Conservation (phyloP, 768 basidiomycete genomes). For the Amyloporia xantha region DNA sequence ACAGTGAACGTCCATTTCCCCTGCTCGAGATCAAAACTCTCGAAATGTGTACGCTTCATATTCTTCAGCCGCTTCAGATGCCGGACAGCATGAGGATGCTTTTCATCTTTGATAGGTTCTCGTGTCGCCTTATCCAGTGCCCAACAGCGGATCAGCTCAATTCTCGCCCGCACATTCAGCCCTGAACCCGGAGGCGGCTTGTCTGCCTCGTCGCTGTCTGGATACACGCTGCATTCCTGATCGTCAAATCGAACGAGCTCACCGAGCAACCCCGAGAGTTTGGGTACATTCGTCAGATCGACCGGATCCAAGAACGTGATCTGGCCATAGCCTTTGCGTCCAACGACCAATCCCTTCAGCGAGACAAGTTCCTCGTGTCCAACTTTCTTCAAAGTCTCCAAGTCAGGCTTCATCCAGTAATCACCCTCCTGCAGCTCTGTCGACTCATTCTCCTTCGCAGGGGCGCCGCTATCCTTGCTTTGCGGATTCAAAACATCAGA, state of each 20-base stretch:
- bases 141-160: slow-evolving; percentile 80
- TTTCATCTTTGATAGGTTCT: slow-evolving; percentile 80
- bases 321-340: slow-evolving; percentile 88
- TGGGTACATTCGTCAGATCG: slow-evolving; percentile 79
- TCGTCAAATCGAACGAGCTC: slow-evolving; percentile 83
- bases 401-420: slow-evolving; percentile 83
- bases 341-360: slow-evolving; percentile 75
- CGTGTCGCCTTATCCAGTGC: slow-evolving; percentile 86
- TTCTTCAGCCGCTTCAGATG: slow-evolving; percentile 76
- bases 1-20: slow-evolving; percentile 95
- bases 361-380: slow-evolving; percentile 69
- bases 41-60: slow-evolving; percentile 84
- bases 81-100: slow-evolving; percentile 59
- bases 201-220: slow-evolving; percentile 77
- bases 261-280: slow-evolving; percentile 79
- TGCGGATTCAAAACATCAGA: slow-evolving; percentile 14
- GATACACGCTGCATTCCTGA: slow-evolving; percentile 91
- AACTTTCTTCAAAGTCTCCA: slow-evolving; percentile 62
- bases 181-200: slow-evolving; percentile 83
- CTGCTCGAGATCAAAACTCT: slow-evolving; percentile 67
- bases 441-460: slow-evolving; percentile 25
- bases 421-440: slow-evolving; percentile 71
- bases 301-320: slow-evolving; percentile 73
- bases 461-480: slow-evolving; percentile 28
- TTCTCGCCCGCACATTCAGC: slow-evolving; percentile 79